A percentile compares a stretch with the other conserved stretches of the same genome.
Conservation (phyloP, 1,284 basidiomycete species). For the Cystobasidium pallidum region DNA sequence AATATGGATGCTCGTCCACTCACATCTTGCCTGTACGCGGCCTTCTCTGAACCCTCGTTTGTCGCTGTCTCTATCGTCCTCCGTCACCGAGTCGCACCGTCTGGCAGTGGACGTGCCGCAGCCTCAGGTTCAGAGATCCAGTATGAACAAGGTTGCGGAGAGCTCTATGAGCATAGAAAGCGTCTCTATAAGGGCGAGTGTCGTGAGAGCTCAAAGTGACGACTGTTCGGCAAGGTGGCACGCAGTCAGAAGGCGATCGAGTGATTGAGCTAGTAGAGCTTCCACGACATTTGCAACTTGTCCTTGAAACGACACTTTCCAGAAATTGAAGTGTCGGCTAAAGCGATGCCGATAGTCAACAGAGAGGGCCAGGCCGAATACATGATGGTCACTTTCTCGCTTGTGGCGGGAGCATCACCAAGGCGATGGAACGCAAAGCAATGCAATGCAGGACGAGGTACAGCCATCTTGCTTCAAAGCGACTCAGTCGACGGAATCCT, state of each 20-base stretch:
- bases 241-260: not conserved
- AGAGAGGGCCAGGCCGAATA: too few relatives aligned
- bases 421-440: too few relatives aligned
- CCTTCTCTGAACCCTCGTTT: not conserved
- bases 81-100: constrained; percentile 3
- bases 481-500: too few relatives aligned
- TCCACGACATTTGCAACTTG: too few relatives aligned
- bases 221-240: not conserved
- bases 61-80: not conserved
- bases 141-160: not conserved
- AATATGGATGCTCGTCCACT: not conserved
- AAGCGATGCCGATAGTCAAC: too few relatives aligned
- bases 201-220: not conserved
- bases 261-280: not conserved
- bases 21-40: not conserved
- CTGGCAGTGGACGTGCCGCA: constrained; percentile 1
- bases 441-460: too few relatives aligned
- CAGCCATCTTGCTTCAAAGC: too few relatives aligned
- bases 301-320: too few relatives aligned
- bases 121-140: not conserved
- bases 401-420: too few relatives aligned
- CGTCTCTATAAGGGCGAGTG: too few relatives aligned
- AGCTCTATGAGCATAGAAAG: not conserved
- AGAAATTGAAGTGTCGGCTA: too few relatives aligned
- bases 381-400: too few relatives aligned